Base-by-base conservation (phyloP, 306 rosid species). In the Cucurbita ficifolia region DNA sequence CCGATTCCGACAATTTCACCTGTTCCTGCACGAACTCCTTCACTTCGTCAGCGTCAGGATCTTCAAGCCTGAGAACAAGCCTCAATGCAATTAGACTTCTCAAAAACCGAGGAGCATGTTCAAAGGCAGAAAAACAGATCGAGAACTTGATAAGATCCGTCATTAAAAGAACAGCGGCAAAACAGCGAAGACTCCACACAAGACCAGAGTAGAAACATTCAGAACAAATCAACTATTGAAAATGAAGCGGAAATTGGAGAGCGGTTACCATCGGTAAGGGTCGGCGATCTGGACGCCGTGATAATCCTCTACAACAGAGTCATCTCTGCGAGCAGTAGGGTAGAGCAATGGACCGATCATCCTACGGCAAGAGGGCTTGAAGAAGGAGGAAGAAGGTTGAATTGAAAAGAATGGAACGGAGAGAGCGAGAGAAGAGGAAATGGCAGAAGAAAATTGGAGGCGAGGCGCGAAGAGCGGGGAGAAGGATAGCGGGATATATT, bases 21-120 rank as follows among this genome's bases (percentile, higher is more conserved):
- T 91, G 96, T 52, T 88, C 80, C 75, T 90, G 78, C n/a, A 89
- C 96, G 18, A 88, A 94, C 74, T 88, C 89, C 64, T 86, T 87
- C 9, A 93, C 96, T 86, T 91, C 86, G 56, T 94, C 90, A 0
- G 91, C 84, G 48, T 94, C 96, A 24, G 97, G 96, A 85, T 89
- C 87, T 74, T 94, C 99, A 46, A 94, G 97, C 99, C 98, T 90
- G 51, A 4, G 24, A 48, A 49, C 58, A 69, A 53, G 18, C 49
- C 43, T 43, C 53, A 18, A 65, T 10, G 53, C 36, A 19, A 65
- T 43, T 2, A 65, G 36, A 18, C 38, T 40, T 40, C 11, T 60
- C 6, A 19, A 3, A 7, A 33, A 7, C 22, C 50, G 16, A n/a
- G 13, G 10, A 60, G n/a, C 8, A 60, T n/a, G 2, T 35, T 60